Evolutionary conservation across 805 yeast species (phyloP), one percentile per base, ranked within the genome.

Genomic region (Diddensiella santjacobensis): DNA sequence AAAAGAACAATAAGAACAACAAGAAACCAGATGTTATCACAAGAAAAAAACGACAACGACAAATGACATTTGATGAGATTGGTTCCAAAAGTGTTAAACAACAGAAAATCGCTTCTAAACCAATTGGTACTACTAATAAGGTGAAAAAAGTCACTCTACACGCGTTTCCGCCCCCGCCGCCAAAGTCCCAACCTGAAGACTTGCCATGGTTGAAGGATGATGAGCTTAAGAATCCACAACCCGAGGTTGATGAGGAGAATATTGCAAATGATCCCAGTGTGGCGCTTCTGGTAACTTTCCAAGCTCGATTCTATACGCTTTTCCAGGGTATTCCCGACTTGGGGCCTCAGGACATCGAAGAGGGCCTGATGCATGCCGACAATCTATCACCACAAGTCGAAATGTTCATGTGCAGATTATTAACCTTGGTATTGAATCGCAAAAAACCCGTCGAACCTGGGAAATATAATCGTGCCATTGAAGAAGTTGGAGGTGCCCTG

Each of bases 311-410:
- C 49, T 40, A 49, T 20, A 52, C 55, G 8, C 49, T 63, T 5
- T 70, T 66, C 42, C 54, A 50, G 10, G 73, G 65, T 20, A 52
- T 65, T 22, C 62, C 67, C 5, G 60, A 60, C 19, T 41, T 68
- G 11, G 64, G 68, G 1, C 74, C 74, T 11, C 72, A 68, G 51
- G 74, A 71, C 43, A 45, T 70, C n/a, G 74, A 70, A 45, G 63
- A 56, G 15, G 72, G 71, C 4, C 46, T 59, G 1, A 40, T 49
- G 15, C 40, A 22, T 22, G 30, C 51, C 4, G 55, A 52, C 6
- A 48, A 41, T 6, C 48, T 61, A 11, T 52, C 62, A 1, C 44
- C 51, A 18, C 61, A 55, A 1, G 66, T 69, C 22, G 61, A 62
- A 41, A 47, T 57, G 8, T 61, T 69, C 41, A 45, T 69, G 45